Evolutionary conservation across 331 rosid species (phyloP).

Genomic region (Rhamnella rubrinervis): DNA sequence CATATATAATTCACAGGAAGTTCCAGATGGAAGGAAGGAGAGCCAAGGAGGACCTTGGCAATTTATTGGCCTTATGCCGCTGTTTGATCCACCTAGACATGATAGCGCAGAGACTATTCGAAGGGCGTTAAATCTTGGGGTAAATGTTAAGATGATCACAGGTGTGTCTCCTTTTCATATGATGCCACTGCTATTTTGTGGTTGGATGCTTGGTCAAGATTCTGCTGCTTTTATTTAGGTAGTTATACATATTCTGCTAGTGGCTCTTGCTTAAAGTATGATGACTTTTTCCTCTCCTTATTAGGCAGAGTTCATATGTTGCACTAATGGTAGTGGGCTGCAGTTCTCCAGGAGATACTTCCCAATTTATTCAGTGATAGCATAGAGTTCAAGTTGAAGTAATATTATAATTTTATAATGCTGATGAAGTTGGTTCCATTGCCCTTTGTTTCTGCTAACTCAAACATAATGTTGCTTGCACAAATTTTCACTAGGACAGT

Average conservation of each 20-base stretch:
- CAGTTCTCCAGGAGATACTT: not conserved
- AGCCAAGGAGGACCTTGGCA: slow-evolving; percentile 82
- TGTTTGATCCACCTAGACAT: slow-evolving; percentile 88
- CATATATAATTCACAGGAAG: slow-evolving; percentile 48
- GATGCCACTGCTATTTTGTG: not conserved
- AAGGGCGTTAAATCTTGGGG: slow-evolving; percentile 84
- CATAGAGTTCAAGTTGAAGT: not conserved
- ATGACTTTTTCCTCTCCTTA: too few species aligned
- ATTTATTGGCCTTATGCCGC: slow-evolving; percentile 71
- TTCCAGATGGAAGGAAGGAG: slow-evolving; percentile 73
- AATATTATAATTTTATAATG: too few species aligned
- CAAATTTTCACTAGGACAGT: too few species aligned
- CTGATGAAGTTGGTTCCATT: too few species aligned
- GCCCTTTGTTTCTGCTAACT: too few species aligned
- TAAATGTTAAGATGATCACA: slow-evolving; percentile 84
- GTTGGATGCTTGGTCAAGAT: not conserved
- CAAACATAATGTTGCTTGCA: too few species aligned
- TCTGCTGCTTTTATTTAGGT: not conserved
- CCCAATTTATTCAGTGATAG: not conserved
- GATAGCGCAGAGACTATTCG: slow-evolving; percentile 86
- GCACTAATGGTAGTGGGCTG: too few species aligned
- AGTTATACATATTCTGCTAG: not conserved
- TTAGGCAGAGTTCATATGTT: too few species aligned
- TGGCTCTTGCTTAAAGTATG: too few species aligned
- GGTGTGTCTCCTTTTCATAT: too few species aligned